A percentile compares a stretch with the other conserved stretches of the same genome.
phyloP scores from a whole-genome alignment of 805 yeast genomes.

The Metschnikowia similis region DNA sequence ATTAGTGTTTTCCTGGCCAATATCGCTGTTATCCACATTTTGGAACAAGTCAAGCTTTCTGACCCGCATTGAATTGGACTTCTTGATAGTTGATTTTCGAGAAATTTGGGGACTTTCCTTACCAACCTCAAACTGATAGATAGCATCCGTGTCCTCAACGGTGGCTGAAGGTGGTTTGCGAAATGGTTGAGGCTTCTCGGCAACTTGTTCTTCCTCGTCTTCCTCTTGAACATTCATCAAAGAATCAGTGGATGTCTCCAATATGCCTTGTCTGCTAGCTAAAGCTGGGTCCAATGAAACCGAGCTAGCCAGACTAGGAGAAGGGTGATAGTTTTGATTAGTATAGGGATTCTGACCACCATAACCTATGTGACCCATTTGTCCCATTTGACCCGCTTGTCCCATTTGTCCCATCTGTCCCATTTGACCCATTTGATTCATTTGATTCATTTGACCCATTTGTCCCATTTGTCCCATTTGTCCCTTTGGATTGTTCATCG shows the following conservation, averaged over 20 bases:
- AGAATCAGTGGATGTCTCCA: slow-evolving; percentile 13
- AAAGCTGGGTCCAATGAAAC: not conserved
- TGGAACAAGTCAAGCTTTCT: slow-evolving; percentile 36
- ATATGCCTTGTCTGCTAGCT: not conserved
- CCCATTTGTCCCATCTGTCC: not conserved
- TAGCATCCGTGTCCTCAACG: slow-evolving; percentile 20
- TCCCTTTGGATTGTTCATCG: not conserved
- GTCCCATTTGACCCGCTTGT: not conserved
- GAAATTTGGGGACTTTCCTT: slow-evolving; percentile 26
- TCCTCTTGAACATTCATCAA: slow-evolving; percentile 17
- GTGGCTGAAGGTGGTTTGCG: not conserved
- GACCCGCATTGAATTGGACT: slow-evolving; percentile 38
- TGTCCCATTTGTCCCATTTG: not conserved
- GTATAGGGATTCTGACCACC: not conserved
- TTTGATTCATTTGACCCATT: not conserved
- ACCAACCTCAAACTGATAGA: slow-evolving; percentile 30
- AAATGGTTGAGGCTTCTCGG: not conserved
- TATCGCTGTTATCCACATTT: slow-evolving; percentile 1
- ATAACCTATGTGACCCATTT: not conserved
- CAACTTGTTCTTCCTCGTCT: slow-evolving; percentile 13
- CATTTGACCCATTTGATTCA: not conserved
- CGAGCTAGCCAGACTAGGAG: not conserved
- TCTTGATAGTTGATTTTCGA: slow-evolving; percentile 37
- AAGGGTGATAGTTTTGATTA: not conserved
- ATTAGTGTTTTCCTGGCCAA: not conserved